A percentile compares a stretch with the other conserved stretches of the same genome.
Evolutionary conservation across 805 yeast genomes (phyloP).

Genomic region (Nakazawaea peltata): DNA sequence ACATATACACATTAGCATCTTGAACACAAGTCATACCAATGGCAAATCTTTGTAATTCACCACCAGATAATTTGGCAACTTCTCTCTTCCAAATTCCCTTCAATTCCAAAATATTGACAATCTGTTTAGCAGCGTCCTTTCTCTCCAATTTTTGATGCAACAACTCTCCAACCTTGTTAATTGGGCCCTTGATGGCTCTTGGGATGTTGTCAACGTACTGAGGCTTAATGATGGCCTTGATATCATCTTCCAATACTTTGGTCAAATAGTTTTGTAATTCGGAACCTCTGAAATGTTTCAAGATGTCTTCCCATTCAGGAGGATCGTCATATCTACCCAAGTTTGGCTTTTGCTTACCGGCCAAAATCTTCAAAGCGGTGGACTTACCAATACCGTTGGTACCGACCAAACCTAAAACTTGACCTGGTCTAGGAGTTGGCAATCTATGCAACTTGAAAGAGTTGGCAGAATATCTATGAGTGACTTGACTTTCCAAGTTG

Average conservation of each 20-base stretch:
- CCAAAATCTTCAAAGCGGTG: slow-evolving; percentile 91
- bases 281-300: slow-evolving; percentile 89
- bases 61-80: slow-evolving; percentile 87
- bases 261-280: slow-evolving; percentile 96
- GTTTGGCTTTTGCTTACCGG: slow-evolving; percentile 97
- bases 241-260: slow-evolving; percentile 85
- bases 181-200: slow-evolving; percentile 87
- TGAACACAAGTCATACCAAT: slow-evolving; percentile 97
- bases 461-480: slow-evolving; percentile 97
- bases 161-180: slow-evolving; percentile 78
- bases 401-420: slow-evolving; percentile 95
- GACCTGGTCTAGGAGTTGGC: slow-evolving; percentile 99
- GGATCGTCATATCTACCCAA: slow-evolving; percentile 92
- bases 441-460: slow-evolving; percentile 94
- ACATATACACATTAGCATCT: slow-evolving; percentile 94
- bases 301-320: slow-evolving; percentile 94
- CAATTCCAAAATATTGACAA: slow-evolving; percentile 68
- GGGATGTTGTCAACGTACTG: slow-evolving; percentile 98
- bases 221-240: slow-evolving; percentile 96
- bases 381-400: slow-evolving; percentile 99
- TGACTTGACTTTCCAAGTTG: slow-evolving; percentile 83
- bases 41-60: slow-evolving; percentile 97
- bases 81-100: slow-evolving; percentile 77
- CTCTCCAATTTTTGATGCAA: slow-evolving; percentile 74
- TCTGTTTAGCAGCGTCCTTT: slow-evolving; percentile 53